Base-by-base conservation (phyloP, 441 rosid genomes). In the Francoa sonchifolia region DNA sequence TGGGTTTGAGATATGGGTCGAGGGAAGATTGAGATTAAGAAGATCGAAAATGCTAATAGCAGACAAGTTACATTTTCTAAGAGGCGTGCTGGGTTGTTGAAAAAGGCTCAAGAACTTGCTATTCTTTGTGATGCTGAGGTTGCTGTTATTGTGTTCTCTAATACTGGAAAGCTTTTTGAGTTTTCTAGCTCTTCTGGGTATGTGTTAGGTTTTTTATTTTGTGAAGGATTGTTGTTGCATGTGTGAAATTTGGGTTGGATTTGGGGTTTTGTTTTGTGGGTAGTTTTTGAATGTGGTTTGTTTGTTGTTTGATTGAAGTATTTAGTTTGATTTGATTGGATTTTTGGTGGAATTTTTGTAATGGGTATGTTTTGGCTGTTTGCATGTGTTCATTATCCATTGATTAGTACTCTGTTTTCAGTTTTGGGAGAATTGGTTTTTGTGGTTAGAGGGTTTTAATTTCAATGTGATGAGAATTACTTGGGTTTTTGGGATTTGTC, bases 51-150 rank as follows among this genome's bases (percentile, higher is more conserved):
- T 67, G 76, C 89, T 23, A 89, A 82, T 50, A 89, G 84, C 65
- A 84, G 98, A 44, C 95, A 89, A 68, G 95, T 89, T 19, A 89
- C 98, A 32, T 89, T 89, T 81, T 89, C 94, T 9, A 89, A 89
- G 65, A 75, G 97, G 52, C 80, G 95, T 58, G 55, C 73, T 44
- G 97, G 97, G 33, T 64, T 89, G 76, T 83, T 89, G 3, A 89
- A 89, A 59, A 84, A 89, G 51, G 92, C 97, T 48, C 78, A 57
- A 32, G 97, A 89, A 54, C 89, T 89, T 54, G 72, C 97, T 46
- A 68, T 84, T 63, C 81, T 88, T n/a, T 84, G 95, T 52, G 97
- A 88, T 52, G 82, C 94, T 57, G 95, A 84, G 67, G 88, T 88
- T 73, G 90, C 95, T 52, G 82, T 81, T 32, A 89, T 84, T 44